Conservation (phyloP, 2,329 filamentous ascomycete species). For the Fusarium equiseti region DNA sequence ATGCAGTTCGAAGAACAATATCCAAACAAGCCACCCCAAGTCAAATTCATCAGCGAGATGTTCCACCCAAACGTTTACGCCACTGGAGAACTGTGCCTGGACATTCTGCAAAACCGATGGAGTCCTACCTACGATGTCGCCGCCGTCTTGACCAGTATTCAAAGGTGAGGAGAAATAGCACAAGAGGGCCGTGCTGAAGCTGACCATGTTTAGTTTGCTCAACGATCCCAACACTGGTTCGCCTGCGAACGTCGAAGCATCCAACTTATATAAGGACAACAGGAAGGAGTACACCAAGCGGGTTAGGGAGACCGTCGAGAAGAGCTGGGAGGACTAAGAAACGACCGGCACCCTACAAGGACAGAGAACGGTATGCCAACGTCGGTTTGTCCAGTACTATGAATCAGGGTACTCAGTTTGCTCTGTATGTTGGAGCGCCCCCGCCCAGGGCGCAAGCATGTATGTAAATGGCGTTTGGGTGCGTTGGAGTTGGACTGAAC, state of each 20-base stretch:
- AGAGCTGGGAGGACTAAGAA: constrained; percentile 93
- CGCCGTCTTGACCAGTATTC: constrained; percentile 95
- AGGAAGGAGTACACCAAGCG: constrained; percentile 95
- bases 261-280: constrained; percentile 98
- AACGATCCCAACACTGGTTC: constrained; percentile 99
- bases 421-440: constrained; percentile 9
- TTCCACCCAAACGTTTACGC: constrained; percentile 99
- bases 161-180: constrained; percentile 72
- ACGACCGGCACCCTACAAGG: constrained; percentile 2
- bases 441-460: constrained; percentile 13
- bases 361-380: constrained; percentile 41
- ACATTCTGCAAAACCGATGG: constrained; percentile 98
- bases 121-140: constrained; percentile 99
- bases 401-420: constrained; percentile 30
- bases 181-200: constrained; percentile 12
- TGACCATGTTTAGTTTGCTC: constrained; percentile 74
- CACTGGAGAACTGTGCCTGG: constrained; percentile 94
- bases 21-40: constrained; percentile 95
- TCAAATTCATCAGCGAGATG: constrained; percentile 99
- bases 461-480: constrained; percentile 51
- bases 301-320: constrained; percentile 96
- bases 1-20: constrained; percentile 99
- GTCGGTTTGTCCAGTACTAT: constrained; percentile 35
- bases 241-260: constrained; percentile 96
- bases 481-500: constrained; percentile 49